Evolutionary conservation across 768 basidiomycete genomes (phyloP), one percentile per base, ranked within the genome.

Genomic region (Trichaptum fuscoviolaceum): DNA sequence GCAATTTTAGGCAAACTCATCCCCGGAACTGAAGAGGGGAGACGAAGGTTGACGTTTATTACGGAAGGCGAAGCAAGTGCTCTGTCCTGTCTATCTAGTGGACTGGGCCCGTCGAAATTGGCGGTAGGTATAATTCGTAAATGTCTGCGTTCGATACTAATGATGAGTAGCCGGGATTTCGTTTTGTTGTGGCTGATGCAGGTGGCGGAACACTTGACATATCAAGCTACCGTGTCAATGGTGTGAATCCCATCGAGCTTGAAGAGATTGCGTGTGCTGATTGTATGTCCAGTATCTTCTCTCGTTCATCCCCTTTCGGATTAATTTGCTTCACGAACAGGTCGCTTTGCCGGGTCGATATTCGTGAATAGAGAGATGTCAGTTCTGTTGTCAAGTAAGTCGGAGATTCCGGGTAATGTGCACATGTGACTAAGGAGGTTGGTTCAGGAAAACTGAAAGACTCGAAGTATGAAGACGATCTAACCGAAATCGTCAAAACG

Each of bases 101-200:
- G 78, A 0, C 70, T 80, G 52, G 71, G 72, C 0, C 69, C 71
- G 27, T 71, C 72, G 61, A 70, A 70, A 23, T 61, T 61, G 59
- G 15, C 24, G 59, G 59, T 61, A 23, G 10, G 59, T 24, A 17
- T 24, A 34, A 52, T 12, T 61, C 30, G 10, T 61, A 9, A 64
- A 57, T 20, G 10, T 69, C 1, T 68, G 27, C n/a, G 63, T 61
- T 4, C 15, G 59, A 3, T 20, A 15, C 10, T 17, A 27, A 20
- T 64, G 0, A 26, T 59, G 0, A 23, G 27, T 65, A 85, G 83
- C 75, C 72, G 17, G 81, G 81, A 15, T 72, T 83, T 69, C 91
- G 91, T 4, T 92, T 92, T 76, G 79, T 92, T 25, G 87, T 93
- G 25, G 88, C 88, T 15, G 91, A 93, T 75, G 91, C 91, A 0